phyloP scores from a whole-genome alignment of 2,329 filamentous ascomycete genomes.

The Penicillium sp. region DNA sequence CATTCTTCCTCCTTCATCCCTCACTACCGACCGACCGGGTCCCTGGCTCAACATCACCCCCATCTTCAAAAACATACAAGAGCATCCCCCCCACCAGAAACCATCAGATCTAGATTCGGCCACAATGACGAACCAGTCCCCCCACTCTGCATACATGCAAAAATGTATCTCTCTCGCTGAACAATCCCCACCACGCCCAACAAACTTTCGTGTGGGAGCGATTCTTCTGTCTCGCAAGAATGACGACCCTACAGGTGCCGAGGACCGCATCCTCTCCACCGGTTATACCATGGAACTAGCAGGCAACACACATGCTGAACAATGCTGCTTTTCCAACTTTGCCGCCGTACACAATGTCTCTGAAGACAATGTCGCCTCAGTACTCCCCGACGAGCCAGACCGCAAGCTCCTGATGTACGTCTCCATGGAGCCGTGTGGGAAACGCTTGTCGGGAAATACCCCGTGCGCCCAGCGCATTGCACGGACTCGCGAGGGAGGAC shows the following conservation, averaged over 20 bases:
- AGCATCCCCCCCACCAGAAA: constrained; percentile 9
- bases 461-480: constrained; percentile 71
- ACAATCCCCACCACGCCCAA: constrained; percentile 75
- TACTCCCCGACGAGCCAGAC: constrained; percentile 37
- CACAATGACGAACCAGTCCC: constrained; percentile 19
- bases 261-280: constrained; percentile 60
- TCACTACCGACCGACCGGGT: no score
- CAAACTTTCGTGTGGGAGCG: constrained; percentile 93
- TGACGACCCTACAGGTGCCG: constrained; percentile 17
- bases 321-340: constrained; percentile 76
- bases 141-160: constrained; percentile 53
- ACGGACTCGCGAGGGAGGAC: constrained; percentile 39
- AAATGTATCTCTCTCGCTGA: constrained; percentile 69
- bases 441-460: constrained; percentile 42
- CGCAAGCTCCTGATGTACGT: constrained; percentile 68
- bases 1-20: no score
- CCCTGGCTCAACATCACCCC: background rate
- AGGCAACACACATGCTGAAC: constrained; percentile 94
- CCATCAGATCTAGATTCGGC: no score
- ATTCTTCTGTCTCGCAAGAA: constrained; percentile 55
- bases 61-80: background rate
- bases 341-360: constrained; percentile 30
- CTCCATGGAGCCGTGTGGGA: constrained; percentile 63
- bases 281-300: constrained; percentile 87
- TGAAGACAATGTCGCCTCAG: constrained; percentile 31